A percentile compares a stretch with the other conserved stretches of the same genome.
phyloP scores from a whole-genome alignment of 345 rosid genomes.

The Populus davidiana region DNA sequence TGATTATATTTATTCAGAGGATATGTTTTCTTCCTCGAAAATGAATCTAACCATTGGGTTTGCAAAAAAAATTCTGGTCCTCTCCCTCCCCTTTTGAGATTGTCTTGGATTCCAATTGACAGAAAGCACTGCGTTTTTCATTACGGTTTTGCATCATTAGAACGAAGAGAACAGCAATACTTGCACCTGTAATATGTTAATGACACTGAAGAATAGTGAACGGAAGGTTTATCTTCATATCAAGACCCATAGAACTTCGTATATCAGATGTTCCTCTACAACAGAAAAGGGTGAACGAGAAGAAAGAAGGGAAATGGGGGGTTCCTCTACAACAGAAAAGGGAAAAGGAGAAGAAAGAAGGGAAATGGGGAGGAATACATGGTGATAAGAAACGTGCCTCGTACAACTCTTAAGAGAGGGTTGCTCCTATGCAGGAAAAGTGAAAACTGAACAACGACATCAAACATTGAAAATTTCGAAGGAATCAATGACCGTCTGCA shows the following conservation, averaged over 20 bases:
- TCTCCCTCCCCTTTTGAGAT: too few relatives aligned
- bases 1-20: background rate
- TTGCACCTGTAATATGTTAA: background rate
- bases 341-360: background rate
- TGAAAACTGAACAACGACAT: conserved; percentile 11
- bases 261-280: background rate
- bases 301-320: background rate
- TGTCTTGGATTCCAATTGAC: too few relatives aligned
- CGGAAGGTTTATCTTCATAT: background rate
- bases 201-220: background rate
- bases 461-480: conserved; percentile 58
- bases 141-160: too few relatives aligned
- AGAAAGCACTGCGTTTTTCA: too few relatives aligned
- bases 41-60: too few relatives aligned
- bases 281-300: background rate
- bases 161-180: too few relatives aligned
- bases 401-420: conserved; percentile 1
- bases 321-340: background rate
- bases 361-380: background rate
- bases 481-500: conserved; percentile 68
- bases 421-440: background rate
- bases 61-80: too few relatives aligned
- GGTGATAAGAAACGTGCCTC: background rate
- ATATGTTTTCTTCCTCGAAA: too few relatives aligned
- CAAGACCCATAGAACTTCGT: too few relatives aligned